Conservation (phyloP, 352 stramenopile genomes). For the Phytophthora hybrid region DNA sequence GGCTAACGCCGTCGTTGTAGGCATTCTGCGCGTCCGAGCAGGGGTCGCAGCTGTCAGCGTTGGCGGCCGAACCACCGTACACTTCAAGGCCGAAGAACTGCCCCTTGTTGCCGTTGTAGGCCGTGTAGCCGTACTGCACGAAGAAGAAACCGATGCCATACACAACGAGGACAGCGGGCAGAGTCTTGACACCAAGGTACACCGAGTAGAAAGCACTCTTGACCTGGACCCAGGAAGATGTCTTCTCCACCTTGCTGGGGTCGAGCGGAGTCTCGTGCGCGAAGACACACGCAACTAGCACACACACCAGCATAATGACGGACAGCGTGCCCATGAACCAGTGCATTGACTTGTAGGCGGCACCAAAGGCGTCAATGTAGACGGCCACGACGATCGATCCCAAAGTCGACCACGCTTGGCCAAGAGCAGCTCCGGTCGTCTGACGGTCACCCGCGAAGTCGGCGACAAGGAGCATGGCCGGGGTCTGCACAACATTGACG, state of each 20-base stretch:
- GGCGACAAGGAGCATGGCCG: slow-evolving; percentile 32
- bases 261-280: slow-evolving; percentile 50
- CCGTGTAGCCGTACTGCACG: slow-evolving; percentile 42
- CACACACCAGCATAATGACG: slow-evolving; percentile 50
- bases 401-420: slow-evolving; percentile 47
- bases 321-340: slow-evolving; percentile 47
- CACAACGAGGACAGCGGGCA: slow-evolving; percentile 46
- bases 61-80: slow-evolving; percentile 34
- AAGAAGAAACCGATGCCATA: slow-evolving; percentile 46
- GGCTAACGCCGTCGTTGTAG: slow-evolving; percentile 50
- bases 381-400: slow-evolving; percentile 34
- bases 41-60: slow-evolving; percentile 44
- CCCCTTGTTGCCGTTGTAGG: slow-evolving; percentile 42
- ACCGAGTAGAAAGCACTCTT: slow-evolving; percentile 48
- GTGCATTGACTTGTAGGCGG: slow-evolving; percentile 50
- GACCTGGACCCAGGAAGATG: slow-evolving; percentile 22
- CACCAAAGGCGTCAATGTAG: slow-evolving; percentile 58
- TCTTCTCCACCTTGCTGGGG: slow-evolving; percentile 25
- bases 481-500: slow-evolving; percentile 40
- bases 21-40: slow-evolving; percentile 35
- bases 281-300: slow-evolving; percentile 35
- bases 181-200: slow-evolving; percentile 43
- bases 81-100: slow-evolving; percentile 52
- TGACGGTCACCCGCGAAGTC: slow-evolving; percentile 65
- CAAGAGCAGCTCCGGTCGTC: slow-evolving; percentile 52